A percentile compares a stretch with the other conserved stretches of the same genome.
phyloP scores from a whole-genome alignment of 345 rosid genomes.

The Eucalyptus grandis region DNA sequence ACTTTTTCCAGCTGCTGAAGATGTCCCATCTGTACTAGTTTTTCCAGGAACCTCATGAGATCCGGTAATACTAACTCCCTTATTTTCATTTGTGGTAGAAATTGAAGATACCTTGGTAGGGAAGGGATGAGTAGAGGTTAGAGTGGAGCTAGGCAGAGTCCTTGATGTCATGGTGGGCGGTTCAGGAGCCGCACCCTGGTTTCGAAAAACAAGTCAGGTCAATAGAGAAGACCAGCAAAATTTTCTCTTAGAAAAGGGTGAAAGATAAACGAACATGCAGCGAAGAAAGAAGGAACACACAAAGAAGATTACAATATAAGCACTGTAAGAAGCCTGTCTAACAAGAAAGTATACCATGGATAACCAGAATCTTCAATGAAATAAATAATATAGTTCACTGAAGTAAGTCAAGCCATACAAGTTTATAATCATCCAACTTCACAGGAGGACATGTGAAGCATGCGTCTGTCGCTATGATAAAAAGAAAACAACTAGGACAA shows the following conservation, averaged over 20 bases:
- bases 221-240: neutral
- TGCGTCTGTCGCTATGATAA: neutral
- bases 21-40: slow-evolving; percentile 98
- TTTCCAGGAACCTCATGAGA: slow-evolving; percentile 99
- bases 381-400: neutral
- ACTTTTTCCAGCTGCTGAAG: slow-evolving; percentile 68
- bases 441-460: neutral
- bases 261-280: neutral
- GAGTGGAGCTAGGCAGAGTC: slow-evolving; percentile 12
- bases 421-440: neutral
- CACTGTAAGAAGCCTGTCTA: neutral
- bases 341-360: neutral
- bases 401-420: neutral
- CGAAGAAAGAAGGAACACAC: neutral
- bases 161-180: slow-evolving; percentile 19
- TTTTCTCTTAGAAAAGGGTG: neutral
- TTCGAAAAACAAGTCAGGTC: neutral
- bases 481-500: neutral
- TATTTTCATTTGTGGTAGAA: slow-evolving; percentile 96
- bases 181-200: slow-evolving; percentile 42
- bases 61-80: slow-evolving; percentile 94
- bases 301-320: neutral
- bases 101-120: slow-evolving; percentile 93
- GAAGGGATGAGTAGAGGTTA: slow-evolving; percentile 30
- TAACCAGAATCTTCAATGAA: neutral